phyloP scores from a whole-genome alignment of 2,329 filamentous ascomycete genomes.

The Pyrenophora tritici-repentis region DNA sequence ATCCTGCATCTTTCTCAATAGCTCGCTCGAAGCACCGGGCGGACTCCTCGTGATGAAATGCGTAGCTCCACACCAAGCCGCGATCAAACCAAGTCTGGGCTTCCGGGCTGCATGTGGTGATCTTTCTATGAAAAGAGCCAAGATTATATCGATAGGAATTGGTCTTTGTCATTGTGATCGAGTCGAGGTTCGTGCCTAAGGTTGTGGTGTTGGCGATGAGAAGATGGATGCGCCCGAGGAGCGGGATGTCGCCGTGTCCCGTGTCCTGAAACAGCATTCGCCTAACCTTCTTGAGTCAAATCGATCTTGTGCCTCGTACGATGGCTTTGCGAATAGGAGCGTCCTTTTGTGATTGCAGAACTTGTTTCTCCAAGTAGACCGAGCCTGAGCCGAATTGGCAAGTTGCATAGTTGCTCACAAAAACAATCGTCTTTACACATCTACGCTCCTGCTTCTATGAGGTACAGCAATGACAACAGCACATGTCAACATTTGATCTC shows the following conservation, averaged over 20 bases:
- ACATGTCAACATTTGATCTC: too few species aligned
- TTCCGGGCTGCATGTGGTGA: constrained; percentile 58
- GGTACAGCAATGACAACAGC: too few species aligned
- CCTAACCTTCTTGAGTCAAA: too few species aligned
- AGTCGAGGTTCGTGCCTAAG: not conserved
- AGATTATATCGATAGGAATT: constrained; percentile 57
- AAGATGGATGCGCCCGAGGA: not conserved
- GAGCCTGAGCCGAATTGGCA: too few species aligned
- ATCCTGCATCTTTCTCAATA: constrained; percentile 59
- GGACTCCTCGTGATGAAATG: constrained; percentile 77
- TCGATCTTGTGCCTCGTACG: too few species aligned
- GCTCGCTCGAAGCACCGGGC: constrained; percentile 66
- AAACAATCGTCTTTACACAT: too few species aligned
- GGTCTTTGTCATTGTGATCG: constrained; percentile 3
- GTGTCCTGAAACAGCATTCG: not conserved
- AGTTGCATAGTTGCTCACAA: too few species aligned
- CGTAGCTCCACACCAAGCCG: constrained; percentile 74
- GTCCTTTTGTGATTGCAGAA: too few species aligned
- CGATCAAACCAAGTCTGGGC: constrained; percentile 72
- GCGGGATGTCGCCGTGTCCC: not conserved
- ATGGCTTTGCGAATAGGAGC: too few species aligned
- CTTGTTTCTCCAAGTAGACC: too few species aligned
- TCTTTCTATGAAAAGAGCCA: constrained; percentile 60
- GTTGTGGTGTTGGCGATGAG: not conserved
- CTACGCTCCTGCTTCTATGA: too few species aligned